A percentile compares a stretch with the other conserved stretches of the same genome.
Evolutionary conservation across 768 basidiomycete genomes (phyloP).

Genomic region (Trametes elegans): DNA sequence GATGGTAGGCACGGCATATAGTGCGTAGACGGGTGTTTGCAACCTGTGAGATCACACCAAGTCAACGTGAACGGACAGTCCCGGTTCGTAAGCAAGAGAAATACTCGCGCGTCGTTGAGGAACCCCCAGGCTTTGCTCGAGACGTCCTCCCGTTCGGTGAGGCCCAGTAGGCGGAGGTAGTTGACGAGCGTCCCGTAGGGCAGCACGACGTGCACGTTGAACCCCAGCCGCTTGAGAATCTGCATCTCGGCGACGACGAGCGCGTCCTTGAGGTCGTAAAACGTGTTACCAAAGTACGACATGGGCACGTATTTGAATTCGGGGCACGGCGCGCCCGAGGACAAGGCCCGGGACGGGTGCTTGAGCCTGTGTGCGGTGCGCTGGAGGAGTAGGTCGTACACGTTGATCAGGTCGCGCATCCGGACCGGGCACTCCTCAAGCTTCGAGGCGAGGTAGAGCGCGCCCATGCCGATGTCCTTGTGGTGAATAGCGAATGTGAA

Average conservation of each 20-base stretch:
- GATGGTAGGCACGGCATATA: slow-evolving; percentile 87
- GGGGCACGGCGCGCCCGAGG: slow-evolving; percentile 26
- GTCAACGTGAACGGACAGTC: slow-evolving; percentile 16
- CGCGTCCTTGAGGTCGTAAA: slow-evolving; percentile 94
- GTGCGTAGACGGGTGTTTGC: slow-evolving; percentile 89
- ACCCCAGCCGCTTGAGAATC: slow-evolving; percentile 91
- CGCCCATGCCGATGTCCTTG: slow-evolving; percentile 54
- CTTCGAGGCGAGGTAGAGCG: slow-evolving; percentile 62
- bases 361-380: slow-evolving; percentile 53
- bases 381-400: slow-evolving; percentile 87
- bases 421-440: slow-evolving; percentile 89
- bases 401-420: slow-evolving; percentile 92
- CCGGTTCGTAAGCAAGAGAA: not conserved
- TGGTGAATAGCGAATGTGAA: not conserved
- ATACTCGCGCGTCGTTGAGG: slow-evolving; percentile 88
- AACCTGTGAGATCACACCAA: slow-evolving; percentile 49
- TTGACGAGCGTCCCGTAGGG: slow-evolving; percentile 95
- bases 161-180: slow-evolving; percentile 87
- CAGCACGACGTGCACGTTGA: slow-evolving; percentile 89
- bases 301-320: slow-evolving; percentile 73
- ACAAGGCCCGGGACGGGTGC: slow-evolving; percentile 29
- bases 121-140: slow-evolving; percentile 90
- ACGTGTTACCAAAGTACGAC: slow-evolving; percentile 85
- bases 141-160: slow-evolving; percentile 67
- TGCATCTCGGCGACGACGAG: slow-evolving; percentile 97